Conservation (phyloP, 192 early-diverging fungal species). For the Podila clonocystis region DNA sequence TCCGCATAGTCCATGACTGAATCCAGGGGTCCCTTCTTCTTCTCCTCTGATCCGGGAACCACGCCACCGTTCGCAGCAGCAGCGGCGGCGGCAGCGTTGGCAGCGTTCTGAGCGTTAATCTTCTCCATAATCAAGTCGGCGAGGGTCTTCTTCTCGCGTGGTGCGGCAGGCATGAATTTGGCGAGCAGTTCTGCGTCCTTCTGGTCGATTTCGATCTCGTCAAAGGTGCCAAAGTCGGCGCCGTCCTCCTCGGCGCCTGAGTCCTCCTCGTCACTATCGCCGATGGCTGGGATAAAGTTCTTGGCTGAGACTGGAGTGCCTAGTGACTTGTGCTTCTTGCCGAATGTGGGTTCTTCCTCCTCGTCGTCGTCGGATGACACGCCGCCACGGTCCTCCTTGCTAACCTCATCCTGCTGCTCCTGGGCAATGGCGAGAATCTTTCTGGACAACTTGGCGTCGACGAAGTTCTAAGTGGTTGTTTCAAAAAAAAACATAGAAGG, state of each 20-base stretch:
- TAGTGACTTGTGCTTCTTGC: constrained; percentile 31
- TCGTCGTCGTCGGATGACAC: constrained; percentile 52
- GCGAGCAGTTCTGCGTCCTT: constrained; percentile 84
- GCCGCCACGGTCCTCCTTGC: constrained; percentile 54
- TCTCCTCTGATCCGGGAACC: constrained; percentile 38
- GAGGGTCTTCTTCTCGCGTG: constrained; percentile 85
- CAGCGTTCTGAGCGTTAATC: constrained; percentile 80
- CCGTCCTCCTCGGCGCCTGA: constrained; percentile 74
- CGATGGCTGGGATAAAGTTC: constrained; percentile 56
- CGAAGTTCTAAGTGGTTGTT: constrained; percentile 58
- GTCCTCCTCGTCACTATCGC: constrained; percentile 71
- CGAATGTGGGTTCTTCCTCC: constrained; percentile 54
- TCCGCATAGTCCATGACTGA: constrained; percentile 44
- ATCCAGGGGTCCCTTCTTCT: constrained; percentile 49
- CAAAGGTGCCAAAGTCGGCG: constrained; percentile 58
- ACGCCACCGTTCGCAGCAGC: constrained; percentile 14
- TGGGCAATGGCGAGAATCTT: constrained; percentile 89
- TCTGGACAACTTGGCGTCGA: constrained; percentile 92
- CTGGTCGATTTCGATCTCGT: constrained; percentile 77
- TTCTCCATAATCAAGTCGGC: constrained; percentile 98
- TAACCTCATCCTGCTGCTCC: constrained; percentile 92
- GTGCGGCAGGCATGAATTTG: constrained; percentile 90
- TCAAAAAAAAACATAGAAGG: background rate
- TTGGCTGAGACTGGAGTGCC: constrained; percentile 13
- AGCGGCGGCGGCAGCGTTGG: constrained; percentile 45